Evolutionary conservation across 2,329 filamentous ascomycete species (phyloP).

Genomic region (Fusarium transvaalense): DNA sequence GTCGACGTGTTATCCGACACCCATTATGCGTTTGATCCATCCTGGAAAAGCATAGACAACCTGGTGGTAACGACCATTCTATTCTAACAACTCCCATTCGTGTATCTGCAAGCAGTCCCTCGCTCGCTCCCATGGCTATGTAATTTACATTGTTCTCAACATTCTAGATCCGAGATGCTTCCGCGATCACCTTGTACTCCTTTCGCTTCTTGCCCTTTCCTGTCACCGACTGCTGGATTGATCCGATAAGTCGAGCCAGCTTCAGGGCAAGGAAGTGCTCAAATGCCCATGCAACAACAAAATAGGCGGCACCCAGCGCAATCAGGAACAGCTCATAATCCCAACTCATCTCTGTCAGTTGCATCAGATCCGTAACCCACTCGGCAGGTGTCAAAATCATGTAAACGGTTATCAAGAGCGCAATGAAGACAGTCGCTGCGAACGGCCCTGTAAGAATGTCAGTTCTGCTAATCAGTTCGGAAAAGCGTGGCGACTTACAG

Average conservation of each 20-base stretch:
- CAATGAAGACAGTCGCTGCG: constrained; percentile 77
- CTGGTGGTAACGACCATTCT: background rate
- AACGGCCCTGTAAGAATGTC: constrained; percentile 75
- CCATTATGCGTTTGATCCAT: background rate
- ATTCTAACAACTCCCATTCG: constrained; percentile 1
- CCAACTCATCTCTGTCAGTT: constrained; percentile 81
- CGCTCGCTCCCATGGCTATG: background rate
- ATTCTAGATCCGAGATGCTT: constrained; percentile 58
- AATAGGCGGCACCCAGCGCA: constrained; percentile 75
- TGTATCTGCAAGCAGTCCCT: background rate
- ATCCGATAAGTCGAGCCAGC: constrained; percentile 76
- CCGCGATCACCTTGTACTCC: constrained; percentile 84
- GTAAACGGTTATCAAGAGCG: constrained; percentile 77
- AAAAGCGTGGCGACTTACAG: constrained; percentile 62
- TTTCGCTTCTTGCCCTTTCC: constrained; percentile 81
- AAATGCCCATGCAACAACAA: constrained; percentile 75
- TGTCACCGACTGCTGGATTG: constrained; percentile 68
- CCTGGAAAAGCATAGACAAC: background rate
- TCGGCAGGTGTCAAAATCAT: constrained; percentile 82
- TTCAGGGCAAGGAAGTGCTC: constrained; percentile 79
- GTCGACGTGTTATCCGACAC: background rate
- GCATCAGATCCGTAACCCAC: constrained; percentile 81
- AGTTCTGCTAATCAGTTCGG: background rate
- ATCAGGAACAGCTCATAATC: constrained; percentile 81
- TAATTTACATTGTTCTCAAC: background rate